phyloP scores from a whole-genome alignment of 2,329 filamentous ascomycete species.

The Ambrosiella cleistominuta region DNA sequence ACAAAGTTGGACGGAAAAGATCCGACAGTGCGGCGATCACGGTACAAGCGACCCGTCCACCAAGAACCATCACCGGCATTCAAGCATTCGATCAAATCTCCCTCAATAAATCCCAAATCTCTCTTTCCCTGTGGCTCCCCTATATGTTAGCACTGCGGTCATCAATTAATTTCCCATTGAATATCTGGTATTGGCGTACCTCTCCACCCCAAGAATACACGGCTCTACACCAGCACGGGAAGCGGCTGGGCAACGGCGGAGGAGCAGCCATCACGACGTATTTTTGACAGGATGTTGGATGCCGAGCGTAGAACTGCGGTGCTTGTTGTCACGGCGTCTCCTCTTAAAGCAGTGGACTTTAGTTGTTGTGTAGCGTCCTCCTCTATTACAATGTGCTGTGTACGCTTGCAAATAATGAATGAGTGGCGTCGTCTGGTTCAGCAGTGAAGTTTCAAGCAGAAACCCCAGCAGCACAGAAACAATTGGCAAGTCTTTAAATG shows the following conservation, averaged over 20 bases:
- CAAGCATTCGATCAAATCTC: constrained; percentile 91
- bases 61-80: constrained; percentile 95
- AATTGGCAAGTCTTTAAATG: neutral
- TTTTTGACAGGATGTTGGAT: neutral
- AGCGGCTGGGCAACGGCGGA: constrained; percentile 51
- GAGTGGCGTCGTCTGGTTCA: neutral
- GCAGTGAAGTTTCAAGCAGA: neutral
- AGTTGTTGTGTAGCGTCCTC: neutral
- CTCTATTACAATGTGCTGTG: neutral
- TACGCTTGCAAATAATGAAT: neutral
- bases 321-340: neutral
- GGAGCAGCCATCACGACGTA: constrained; percentile 32
- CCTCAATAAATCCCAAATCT: constrained; percentile 92
- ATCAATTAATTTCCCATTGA: neutral
- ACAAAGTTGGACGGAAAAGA: constrained; percentile 97
- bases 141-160: constrained; percentile 5
- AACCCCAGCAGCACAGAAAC: neutral
- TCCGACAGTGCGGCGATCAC: constrained; percentile 80
- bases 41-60: constrained; percentile 88
- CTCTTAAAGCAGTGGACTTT: neutral
- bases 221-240: constrained; percentile 82
- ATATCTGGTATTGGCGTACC: constrained; percentile 23
- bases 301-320: neutral
- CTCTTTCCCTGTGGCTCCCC: constrained; percentile 50
- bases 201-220: constrained; percentile 91